Evolutionary conservation across 805 yeast genomes (phyloP).

Genomic region (Nakazawaea peltata): DNA sequence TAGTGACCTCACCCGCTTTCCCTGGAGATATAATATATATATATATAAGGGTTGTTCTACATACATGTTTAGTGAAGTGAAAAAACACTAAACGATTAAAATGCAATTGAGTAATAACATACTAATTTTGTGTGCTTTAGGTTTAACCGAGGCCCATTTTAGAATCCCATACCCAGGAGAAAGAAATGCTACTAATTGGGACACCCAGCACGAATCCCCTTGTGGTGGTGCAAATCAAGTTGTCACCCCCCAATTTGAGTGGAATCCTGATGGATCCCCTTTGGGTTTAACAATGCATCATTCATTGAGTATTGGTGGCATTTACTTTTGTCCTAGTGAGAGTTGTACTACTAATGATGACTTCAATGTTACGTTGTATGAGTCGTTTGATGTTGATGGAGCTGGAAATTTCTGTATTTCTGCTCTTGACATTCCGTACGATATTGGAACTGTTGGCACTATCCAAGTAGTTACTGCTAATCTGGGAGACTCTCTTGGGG

Average conservation of each 20-base stretch:
- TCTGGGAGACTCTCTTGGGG: constrained; percentile 12
- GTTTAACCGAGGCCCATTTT: constrained; percentile 19
- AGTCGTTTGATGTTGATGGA: constrained; percentile 16
- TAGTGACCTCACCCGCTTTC: no score
- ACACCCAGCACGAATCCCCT: constrained; percentile 19
- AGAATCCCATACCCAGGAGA: constrained; percentile 24
- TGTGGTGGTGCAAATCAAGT: constrained; percentile 22
- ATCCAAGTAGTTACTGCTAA: constrained; percentile 20
- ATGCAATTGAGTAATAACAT: no score
- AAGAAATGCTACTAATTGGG: constrained; percentile 22
- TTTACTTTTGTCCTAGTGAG: constrained; percentile 18
- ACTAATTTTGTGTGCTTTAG: no score
- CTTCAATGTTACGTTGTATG: constrained; percentile 16
- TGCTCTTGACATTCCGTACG: constrained; percentile 17
- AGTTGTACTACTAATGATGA: constrained; percentile 16
- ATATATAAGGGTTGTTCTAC: no score
- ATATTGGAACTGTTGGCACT: constrained; percentile 19
- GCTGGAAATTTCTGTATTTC: constrained; percentile 22
- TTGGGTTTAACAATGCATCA: constrained; percentile 18
- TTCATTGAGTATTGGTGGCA: constrained; percentile 16
- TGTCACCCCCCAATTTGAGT: constrained; percentile 19
- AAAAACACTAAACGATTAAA: no score
- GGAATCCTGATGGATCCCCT: constrained; percentile 25
- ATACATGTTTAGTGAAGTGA: no score
- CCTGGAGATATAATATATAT: no score